These are phyloP conservation scores for Candida silvatica DNA, from an alignment of 805 yeast species.

Conservation along the genomic window DNA sequence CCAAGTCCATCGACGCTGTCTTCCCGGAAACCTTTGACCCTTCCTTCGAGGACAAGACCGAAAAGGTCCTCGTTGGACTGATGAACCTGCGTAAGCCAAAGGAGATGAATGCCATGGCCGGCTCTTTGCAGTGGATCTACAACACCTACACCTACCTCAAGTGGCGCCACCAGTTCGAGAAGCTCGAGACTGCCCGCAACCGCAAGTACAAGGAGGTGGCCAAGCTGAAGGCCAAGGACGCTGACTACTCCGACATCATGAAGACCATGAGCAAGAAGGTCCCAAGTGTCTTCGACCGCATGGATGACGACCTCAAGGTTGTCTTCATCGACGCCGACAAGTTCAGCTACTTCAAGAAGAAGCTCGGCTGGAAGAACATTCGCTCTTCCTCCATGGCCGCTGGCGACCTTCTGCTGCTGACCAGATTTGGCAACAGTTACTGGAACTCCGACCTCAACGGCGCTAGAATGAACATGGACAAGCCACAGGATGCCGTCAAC, in stretches of 20 bases:
- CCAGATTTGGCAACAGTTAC: conserved; percentile 24
- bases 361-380: conserved; percentile 28
- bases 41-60: conserved; percentile 24
- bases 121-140: conserved; percentile 30
- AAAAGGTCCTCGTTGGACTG: conserved; percentile 40
- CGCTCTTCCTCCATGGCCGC: conserved; percentile 24
- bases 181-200: conserved; percentile 20
- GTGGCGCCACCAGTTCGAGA: conserved; percentile 27
- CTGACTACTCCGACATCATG: conserved; percentile 34
- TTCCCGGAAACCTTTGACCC: conserved; percentile 24
- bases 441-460: conserved; percentile 14
- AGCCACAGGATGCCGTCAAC: conserved; percentile 6
- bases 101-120: conserved; percentile 13
- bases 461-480: conserved; percentile 7
- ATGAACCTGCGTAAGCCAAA: conserved; percentile 32
- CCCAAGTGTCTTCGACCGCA: conserved; percentile 25
- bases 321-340: conserved; percentile 43
- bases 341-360: conserved; percentile 9
- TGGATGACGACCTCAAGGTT: conserved; percentile 30
- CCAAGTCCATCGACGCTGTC: conserved; percentile 25
- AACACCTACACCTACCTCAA: conserved; percentile 35
- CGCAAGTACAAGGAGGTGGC: conserved; percentile 36
- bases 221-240: conserved; percentile 33
- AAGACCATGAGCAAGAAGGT: conserved; percentile 44
- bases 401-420: conserved; percentile 53